A percentile compares a stretch with the other conserved stretches of the same genome.
These are phyloP conservation scores for Gardenia jasminoides DNA, from an alignment of 257 asterid genomes.

Conservation along the genomic window DNA sequence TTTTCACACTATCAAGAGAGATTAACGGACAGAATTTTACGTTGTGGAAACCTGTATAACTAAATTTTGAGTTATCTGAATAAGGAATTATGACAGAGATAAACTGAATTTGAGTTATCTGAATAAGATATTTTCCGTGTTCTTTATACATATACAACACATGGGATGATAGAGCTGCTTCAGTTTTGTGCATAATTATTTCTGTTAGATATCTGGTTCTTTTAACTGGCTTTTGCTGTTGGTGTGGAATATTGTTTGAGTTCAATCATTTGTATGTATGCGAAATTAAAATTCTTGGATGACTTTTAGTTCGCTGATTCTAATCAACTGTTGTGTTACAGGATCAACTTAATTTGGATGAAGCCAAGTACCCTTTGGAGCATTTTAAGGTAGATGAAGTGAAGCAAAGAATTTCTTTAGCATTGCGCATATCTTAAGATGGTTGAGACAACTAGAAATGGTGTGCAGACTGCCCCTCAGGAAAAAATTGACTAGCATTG, in stretches of 20 bases:
- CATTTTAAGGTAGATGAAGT: slow-evolving; percentile 71
- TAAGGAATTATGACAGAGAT: too few relatives aligned
- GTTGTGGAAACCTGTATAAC: not conserved
- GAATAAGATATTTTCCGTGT: not conserved
- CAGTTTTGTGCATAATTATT: not conserved
- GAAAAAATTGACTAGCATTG: too few relatives aligned
- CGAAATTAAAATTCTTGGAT: not conserved
- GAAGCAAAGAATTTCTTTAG: slow-evolving; percentile 1
- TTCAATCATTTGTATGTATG: not conserved
- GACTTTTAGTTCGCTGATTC: slow-evolving; percentile 21
- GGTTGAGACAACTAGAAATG: not conserved
- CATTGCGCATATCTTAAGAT: not conserved
- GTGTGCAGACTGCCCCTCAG: not conserved
- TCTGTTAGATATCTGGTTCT: not conserved
- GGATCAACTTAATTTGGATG: slow-evolving; percentile 89
- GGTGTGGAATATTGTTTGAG: slow-evolving; percentile 1
- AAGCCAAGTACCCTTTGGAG: slow-evolving; percentile 77
- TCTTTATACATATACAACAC: not conserved
- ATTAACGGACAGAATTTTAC: not conserved
- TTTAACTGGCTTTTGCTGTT: not conserved
- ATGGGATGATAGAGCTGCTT: not conserved
- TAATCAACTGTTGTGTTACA: slow-evolving; percentile 40
- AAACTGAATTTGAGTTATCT: not conserved
- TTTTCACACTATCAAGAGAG: not conserved
- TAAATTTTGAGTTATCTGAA: not conserved